Evolutionary conservation across 768 basidiomycete species (phyloP), one percentile per base, ranked within the genome.

Genomic region (Candolleomyces aberdarensis): DNA sequence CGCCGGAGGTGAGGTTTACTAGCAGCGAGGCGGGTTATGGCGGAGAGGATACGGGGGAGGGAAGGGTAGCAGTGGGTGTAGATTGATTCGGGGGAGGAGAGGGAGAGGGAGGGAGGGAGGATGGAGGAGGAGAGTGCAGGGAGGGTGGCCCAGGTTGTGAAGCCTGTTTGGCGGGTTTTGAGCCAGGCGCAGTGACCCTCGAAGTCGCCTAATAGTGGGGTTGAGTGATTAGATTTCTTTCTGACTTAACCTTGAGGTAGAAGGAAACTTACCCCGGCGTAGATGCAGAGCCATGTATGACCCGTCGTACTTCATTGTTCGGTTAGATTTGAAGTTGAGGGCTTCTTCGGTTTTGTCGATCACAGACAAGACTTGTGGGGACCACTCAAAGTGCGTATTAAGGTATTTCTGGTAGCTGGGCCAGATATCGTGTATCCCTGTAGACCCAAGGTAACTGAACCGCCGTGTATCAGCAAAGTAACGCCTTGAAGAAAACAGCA

Each of bases 141-240:
- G n/a, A 82, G 75, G 7, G 78, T 80, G 6, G 75, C 76, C 81
- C 79, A 82, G 5, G 80, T 81, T 7, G 78, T 80, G 68, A 80
- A 80, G 10, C 78, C 78, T 10, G 69, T 67, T 26, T 70, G 68
- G 17, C 57, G 66, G 49, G 72, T 62, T 6, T 76, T 71, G 5
- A 80, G 73, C 48, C 60, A 67, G 48, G 72, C 61, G 40, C 81
- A 82, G 63, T 81, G 79, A 9, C 64, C 68, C 64, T 78, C 76
- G 60, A 82, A 81, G 51, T 80, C 80, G 14, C 76, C 75, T 78
- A 41, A 17, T n/a, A 32, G 31, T 46, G 13, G 11, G 31, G 39
- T 56, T n/a, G 52, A 39, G 10, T 17, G 19, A 32, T 19, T 9
- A 17, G 47, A 29, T 29, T 29, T 26, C 1, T 26, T 26, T 26